Conservation (phyloP, 495 filamentous ascomycete species). For the Penicillium soppii region DNA sequence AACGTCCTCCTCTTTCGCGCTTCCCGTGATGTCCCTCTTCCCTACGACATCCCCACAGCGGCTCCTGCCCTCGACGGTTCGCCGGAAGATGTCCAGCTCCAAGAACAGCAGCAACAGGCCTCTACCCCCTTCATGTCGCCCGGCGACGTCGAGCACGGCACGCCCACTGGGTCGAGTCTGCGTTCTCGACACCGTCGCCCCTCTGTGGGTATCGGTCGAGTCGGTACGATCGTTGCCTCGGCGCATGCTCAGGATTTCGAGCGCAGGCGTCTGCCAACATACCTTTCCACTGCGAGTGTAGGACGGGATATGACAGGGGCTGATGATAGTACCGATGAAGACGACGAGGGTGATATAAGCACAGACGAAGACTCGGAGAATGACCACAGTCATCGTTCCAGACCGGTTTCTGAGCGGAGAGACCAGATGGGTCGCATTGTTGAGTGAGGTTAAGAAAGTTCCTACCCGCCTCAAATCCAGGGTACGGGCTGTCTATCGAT, state of each 20-base stretch:
- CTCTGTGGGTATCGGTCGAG: conserved; percentile 40
- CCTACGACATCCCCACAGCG: conserved; percentile 61
- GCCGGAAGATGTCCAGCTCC: conserved; percentile 25
- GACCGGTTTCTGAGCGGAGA: background rate
- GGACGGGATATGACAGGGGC: conserved; percentile 10
- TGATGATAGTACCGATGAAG: conserved; percentile 41
- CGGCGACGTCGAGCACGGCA: conserved; percentile 32
- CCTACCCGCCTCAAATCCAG: background rate
- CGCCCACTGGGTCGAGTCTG: conserved; percentile 24
- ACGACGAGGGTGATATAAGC: conserved; percentile 21
- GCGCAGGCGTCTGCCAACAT: conserved; percentile 57
- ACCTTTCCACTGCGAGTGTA: conserved; percentile 27
- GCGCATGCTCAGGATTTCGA: conserved; percentile 91
- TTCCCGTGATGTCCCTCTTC: conserved; percentile 74
- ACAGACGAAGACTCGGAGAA: conserved; percentile 20
- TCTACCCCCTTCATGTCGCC: conserved; percentile 21
- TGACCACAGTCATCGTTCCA: conserved; percentile 1
- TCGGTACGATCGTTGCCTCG: conserved; percentile 61
- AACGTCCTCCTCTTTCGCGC: conserved; percentile 86
- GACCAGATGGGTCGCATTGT: conserved; percentile 12
- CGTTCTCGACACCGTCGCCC: conserved; percentile 27
- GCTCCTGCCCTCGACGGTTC: conserved; percentile 22
- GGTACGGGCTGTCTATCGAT: background rate
- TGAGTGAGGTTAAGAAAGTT: conserved; percentile 1
- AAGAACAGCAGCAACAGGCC: conserved; percentile 27